Evolutionary conservation across 2,329 filamentous ascomycete genomes (phyloP).

Genomic region (Chalaropsis thielavioides): DNA sequence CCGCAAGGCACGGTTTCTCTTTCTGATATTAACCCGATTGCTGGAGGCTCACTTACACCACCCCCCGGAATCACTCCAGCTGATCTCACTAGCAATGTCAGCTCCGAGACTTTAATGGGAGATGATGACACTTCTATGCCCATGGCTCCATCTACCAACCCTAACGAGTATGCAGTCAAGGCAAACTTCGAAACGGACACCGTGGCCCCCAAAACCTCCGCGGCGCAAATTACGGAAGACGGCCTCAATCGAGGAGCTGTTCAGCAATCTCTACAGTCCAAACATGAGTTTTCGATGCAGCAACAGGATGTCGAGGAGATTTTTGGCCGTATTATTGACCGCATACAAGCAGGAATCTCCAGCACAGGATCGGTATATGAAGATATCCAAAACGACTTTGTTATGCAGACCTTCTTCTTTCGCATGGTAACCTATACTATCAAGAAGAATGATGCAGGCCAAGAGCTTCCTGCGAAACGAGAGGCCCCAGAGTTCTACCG

Average conservation of each 20-base stretch:
- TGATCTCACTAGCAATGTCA: conserved; percentile 7
- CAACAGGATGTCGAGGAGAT: conserved; percentile 97
- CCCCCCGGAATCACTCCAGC: neutral
- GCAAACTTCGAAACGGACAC: neutral
- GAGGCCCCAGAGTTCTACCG: conserved; percentile 37
- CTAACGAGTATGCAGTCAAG: neutral
- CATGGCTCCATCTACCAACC: neutral
- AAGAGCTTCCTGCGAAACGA: conserved; percentile 15
- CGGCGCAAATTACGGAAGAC: neutral
- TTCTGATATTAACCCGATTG: conserved; percentile 11
- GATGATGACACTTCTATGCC: conserved; percentile 9
- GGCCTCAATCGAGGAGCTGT: conserved; percentile 27
- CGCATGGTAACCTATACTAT: conserved; percentile 46
- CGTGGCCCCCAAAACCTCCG: neutral
- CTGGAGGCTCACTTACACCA: conserved; percentile 4
- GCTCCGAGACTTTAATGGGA: conserved; percentile 11
- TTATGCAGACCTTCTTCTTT: conserved; percentile 57
- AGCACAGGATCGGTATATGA: conserved; percentile 47
- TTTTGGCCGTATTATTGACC: conserved; percentile 80
- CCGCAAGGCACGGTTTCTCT: conserved; percentile 10
- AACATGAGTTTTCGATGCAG: conserved; percentile 19
- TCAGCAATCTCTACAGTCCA: conserved; percentile 28
- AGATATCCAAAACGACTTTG: conserved; percentile 65
- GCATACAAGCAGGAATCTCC: conserved; percentile 76
- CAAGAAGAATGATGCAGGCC: conserved; percentile 30